phyloP scores from a whole-genome alignment of 148 eudicot species.

The Camellia granthamiana region DNA sequence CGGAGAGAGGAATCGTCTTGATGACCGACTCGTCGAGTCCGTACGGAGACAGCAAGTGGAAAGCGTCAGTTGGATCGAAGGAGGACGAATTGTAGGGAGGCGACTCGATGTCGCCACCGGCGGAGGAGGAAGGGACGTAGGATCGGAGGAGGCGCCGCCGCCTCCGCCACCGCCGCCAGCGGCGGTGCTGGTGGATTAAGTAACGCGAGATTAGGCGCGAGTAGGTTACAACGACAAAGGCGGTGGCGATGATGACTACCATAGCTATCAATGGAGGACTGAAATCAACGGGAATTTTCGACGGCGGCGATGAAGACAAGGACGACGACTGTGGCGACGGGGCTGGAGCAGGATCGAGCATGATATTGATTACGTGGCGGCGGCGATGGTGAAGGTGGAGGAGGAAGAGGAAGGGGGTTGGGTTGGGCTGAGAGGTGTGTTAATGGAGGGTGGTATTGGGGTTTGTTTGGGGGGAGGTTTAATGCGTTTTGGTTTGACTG shows the following conservation, averaged over 20 bases:
- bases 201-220: conserved; percentile 68
- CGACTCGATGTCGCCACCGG: conserved; percentile 47
- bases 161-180: conserved; percentile 38
- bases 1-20: conserved; percentile 65
- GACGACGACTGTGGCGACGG: conserved; percentile 13
- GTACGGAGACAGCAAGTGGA: conserved; percentile 63
- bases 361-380: not conserved
- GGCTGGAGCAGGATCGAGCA: not conserved
- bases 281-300: conserved; percentile 52
- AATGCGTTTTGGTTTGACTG: too few species aligned
- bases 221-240: conserved; percentile 73
- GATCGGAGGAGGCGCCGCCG: conserved; percentile 46
- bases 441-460: not conserved
- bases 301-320: conserved; percentile 20
- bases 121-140: conserved; percentile 28
- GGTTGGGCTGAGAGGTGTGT: not conserved
- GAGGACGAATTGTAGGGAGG: conserved; percentile 43
- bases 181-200: conserved; percentile 34
- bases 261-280: conserved; percentile 85
- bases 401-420: not conserved
- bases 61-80: conserved; percentile 34
- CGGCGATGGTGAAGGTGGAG: not conserved
- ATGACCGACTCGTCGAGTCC: conserved; percentile 80
- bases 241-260: conserved; percentile 75
- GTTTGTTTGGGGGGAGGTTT: too few species aligned